A percentile compares a stretch with the other conserved stretches of the same genome.
These are phyloP conservation scores for Plectosphaerella cucumerina DNA, from an alignment of 2,329 filamentous ascomycete genomes.

Conservation along the genomic window DNA sequence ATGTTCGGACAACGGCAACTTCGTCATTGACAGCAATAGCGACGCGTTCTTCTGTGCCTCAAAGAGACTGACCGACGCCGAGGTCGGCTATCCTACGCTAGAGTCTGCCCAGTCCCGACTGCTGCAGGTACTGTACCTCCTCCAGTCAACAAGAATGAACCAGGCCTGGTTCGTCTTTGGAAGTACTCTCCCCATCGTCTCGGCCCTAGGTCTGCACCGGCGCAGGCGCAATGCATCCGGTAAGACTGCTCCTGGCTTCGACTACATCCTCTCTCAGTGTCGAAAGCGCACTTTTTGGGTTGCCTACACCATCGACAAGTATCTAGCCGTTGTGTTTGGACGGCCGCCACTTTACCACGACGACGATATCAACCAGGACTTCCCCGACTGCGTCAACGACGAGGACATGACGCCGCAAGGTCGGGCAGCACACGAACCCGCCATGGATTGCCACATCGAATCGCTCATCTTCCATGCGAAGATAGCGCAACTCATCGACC, in stretches of 20 bases:
- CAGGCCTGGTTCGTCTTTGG: constrained; percentile 59
- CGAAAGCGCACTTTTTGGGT: constrained; percentile 58
- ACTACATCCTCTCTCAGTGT: constrained; percentile 46
- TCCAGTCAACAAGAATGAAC: constrained; percentile 55
- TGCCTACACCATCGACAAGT: constrained; percentile 58
- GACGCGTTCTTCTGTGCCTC: constrained; percentile 20
- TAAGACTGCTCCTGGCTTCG: constrained; percentile 9
- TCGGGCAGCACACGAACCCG: constrained; percentile 19
- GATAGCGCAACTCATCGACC: constrained; percentile 32
- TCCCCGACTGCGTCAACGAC: constrained; percentile 53
- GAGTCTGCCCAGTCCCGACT: constrained; percentile 55
- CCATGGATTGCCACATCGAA: constrained; percentile 44
- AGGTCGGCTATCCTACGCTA: constrained; percentile 48
- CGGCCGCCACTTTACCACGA: constrained; percentile 58
- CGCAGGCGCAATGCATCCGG: constrained; percentile 1
- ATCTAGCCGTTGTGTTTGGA: constrained; percentile 59
- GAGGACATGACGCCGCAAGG: constrained; percentile 44
- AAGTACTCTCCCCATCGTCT: constrained; percentile 47
- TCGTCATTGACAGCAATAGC: constrained; percentile 12
- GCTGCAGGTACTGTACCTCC: constrained; percentile 53
- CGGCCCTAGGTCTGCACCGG: constrained; percentile 30
- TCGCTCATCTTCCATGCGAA: constrained; percentile 41
- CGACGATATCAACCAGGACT: constrained; percentile 58
- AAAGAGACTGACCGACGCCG: constrained; percentile 29
- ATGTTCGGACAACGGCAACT: not conserved